Conservation (phyloP, 2,329 filamentous ascomycete genomes). For the Dryadomyces quercus-mongolicae region DNA sequence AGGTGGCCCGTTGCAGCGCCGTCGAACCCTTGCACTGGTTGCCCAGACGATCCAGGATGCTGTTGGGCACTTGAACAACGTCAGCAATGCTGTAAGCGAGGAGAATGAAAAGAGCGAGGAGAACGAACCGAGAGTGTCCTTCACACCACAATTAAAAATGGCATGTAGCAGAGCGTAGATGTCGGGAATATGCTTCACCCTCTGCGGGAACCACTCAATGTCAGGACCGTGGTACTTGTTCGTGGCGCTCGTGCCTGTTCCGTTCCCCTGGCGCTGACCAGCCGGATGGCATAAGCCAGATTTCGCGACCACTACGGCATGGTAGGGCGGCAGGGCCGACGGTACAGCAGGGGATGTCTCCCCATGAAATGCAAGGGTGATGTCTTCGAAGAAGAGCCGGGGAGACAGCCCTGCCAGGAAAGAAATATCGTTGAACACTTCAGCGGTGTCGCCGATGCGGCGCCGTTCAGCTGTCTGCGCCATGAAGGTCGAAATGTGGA, state of each 20-base stretch:
- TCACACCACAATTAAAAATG: conserved; percentile 2
- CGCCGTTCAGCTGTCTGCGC: neutral
- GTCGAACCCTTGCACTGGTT: neutral
- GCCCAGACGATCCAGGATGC: neutral
- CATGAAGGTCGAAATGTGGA: no score
- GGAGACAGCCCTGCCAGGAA: neutral
- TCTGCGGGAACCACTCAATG: neutral
- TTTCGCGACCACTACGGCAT: neutral
- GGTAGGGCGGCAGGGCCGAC: neutral
- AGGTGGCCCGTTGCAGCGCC: neutral
- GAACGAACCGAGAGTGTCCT: neutral
- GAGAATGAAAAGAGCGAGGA: no score
- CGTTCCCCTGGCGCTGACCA: neutral
- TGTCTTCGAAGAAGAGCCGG: conserved; percentile 2
- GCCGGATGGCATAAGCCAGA: neutral
- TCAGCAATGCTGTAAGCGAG: neutral
- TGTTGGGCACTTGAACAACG: neutral
- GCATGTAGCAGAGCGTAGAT: conserved; percentile 8
- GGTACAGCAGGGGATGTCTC: no score
- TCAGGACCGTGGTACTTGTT: neutral
- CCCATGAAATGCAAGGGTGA: neutral
- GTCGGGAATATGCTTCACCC: conserved; percentile 4
- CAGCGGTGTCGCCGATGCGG: neutral
- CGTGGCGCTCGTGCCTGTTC: neutral
- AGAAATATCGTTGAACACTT: conserved; percentile 6